These are phyloP conservation scores for Salvia splendens DNA, from an alignment of 257 asterid species.

Conservation along the genomic window DNA sequence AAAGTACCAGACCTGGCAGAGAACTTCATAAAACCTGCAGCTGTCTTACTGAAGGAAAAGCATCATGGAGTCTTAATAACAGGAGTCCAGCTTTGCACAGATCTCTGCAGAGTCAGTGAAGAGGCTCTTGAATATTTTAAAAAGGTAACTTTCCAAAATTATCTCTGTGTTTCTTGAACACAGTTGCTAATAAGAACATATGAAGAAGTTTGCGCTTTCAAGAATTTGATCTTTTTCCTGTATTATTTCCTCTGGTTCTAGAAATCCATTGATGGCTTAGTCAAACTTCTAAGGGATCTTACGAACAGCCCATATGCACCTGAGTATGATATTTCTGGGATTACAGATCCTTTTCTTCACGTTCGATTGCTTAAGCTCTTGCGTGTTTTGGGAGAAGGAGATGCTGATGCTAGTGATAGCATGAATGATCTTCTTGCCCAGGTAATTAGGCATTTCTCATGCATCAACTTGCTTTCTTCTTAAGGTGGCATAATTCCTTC, in stretches of 20 bases:
- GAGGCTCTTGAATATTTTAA: constrained; percentile 85
- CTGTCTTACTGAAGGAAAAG: constrained; percentile 85
- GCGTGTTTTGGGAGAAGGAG: constrained; percentile 77
- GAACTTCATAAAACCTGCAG: constrained; percentile 78
- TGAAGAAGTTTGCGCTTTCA: constrained; percentile 24
- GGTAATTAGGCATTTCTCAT: constrained; percentile 42
- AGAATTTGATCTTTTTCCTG: constrained; percentile 10
- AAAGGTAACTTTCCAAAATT: constrained; percentile 50
- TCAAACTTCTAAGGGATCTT: constrained; percentile 75
- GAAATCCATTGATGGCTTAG: constrained; percentile 89
- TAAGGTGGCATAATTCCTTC: neutral
- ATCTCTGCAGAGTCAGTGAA: constrained; percentile 66
- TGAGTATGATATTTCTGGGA: constrained; percentile 88
- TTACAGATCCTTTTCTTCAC: constrained; percentile 87
- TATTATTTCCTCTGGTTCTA: constrained; percentile 37
- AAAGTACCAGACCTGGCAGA: constrained; percentile 99
- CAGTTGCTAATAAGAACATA: constrained; percentile 16
- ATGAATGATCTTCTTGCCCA: constrained; percentile 96
- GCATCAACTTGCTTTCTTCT: neutral
- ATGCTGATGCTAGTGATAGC: constrained; percentile 85
- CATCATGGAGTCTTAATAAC: constrained; percentile 96
- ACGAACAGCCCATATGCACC: constrained; percentile 89
- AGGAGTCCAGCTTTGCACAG: constrained; percentile 87
- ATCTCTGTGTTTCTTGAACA: constrained; percentile 19
- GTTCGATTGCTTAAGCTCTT: constrained; percentile 73